Conservation (phyloP, 495 filamentous ascomycete genomes). For the Penicillium daleae region DNA sequence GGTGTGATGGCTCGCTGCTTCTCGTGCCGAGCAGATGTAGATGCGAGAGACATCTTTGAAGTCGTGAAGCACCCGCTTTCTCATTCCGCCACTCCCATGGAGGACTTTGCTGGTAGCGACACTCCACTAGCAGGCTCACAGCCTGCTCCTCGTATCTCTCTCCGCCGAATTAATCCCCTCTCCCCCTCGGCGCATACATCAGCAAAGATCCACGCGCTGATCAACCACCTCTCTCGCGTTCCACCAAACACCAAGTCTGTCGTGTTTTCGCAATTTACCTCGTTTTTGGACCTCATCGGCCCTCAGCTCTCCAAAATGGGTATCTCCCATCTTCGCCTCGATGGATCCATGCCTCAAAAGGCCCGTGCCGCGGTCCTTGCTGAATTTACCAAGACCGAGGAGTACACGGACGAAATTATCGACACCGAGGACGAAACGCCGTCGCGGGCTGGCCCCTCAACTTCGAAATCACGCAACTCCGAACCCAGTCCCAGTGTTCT, state of each 20-base stretch:
- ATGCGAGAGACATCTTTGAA: slow-evolving; percentile 84
- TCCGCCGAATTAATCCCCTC: slow-evolving; percentile 76
- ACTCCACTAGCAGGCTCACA: slow-evolving; percentile 39
- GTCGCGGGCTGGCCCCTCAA: background rate
- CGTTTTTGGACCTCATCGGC: slow-evolving; percentile 89
- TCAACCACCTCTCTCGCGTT: slow-evolving; percentile 71
- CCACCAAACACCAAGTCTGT: slow-evolving; percentile 82
- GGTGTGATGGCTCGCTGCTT: slow-evolving; percentile 79
- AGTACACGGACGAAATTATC: slow-evolving; percentile 42
- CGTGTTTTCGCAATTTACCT: slow-evolving; percentile 96
- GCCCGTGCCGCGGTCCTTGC: slow-evolving; percentile 72
- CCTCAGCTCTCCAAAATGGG: slow-evolving; percentile 70
- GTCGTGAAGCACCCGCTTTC: slow-evolving; percentile 64
- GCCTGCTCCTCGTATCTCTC: slow-evolving; percentile 66
- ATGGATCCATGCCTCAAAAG: slow-evolving; percentile 89
- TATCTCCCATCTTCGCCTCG: slow-evolving; percentile 82
- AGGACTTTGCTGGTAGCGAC: slow-evolving; percentile 38
- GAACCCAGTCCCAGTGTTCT: slow-evolving; percentile 55
- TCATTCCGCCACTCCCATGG: slow-evolving; percentile 28
- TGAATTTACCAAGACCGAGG: slow-evolving; percentile 62
- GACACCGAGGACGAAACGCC: slow-evolving; percentile 32
- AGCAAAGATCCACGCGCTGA: slow-evolving; percentile 81
- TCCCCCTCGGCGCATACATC: slow-evolving; percentile 65
- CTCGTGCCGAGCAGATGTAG: slow-evolving; percentile 83
- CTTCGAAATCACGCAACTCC: slow-evolving; percentile 37